phyloP scores from a whole-genome alignment of 2,329 filamentous ascomycete species.

The Cercospora brassicicola region DNA sequence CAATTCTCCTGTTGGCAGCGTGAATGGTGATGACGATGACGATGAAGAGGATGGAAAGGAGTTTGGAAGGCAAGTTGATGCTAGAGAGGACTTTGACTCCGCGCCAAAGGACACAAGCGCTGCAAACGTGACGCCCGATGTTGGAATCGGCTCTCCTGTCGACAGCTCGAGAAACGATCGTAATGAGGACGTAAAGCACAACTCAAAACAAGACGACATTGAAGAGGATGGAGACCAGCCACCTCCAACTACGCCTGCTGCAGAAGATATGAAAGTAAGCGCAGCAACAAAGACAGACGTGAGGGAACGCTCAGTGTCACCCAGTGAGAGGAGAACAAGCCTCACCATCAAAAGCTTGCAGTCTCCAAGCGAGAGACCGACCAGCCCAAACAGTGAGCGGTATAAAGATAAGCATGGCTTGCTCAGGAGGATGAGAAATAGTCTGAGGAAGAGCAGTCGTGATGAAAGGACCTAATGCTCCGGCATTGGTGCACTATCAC shows the following conservation, averaged over 20 bases:
- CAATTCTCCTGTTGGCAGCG: conserved; percentile 8
- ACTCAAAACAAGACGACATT: neutral
- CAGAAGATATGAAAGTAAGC: neutral
- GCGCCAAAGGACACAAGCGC: too few species aligned
- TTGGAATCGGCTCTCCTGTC: too few species aligned
- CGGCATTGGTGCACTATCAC: neutral
- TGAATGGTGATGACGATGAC: neutral
- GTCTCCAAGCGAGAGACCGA: conserved; percentile 6
- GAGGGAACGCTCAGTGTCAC: neutral
- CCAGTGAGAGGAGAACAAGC: neutral
- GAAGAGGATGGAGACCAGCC: neutral
- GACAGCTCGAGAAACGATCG: neutral
- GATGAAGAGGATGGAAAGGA: neutral
- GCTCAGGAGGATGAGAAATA: conserved; percentile 7
- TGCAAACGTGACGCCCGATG: neutral
- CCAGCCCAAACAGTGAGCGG: neutral
- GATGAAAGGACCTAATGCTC: neutral
- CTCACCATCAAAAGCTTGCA: conserved; percentile 1
- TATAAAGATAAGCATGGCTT: conserved; percentile 12
- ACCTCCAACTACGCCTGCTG: neutral
- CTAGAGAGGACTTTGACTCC: neutral
- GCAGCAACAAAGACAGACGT: neutral
- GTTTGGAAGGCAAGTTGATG: neutral
- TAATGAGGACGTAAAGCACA: neutral
- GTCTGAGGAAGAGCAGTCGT: conserved; percentile 13